Evolutionary conservation across 352 stramenopile genomes (phyloP).

Genomic region (Phytophthora europaea): DNA sequence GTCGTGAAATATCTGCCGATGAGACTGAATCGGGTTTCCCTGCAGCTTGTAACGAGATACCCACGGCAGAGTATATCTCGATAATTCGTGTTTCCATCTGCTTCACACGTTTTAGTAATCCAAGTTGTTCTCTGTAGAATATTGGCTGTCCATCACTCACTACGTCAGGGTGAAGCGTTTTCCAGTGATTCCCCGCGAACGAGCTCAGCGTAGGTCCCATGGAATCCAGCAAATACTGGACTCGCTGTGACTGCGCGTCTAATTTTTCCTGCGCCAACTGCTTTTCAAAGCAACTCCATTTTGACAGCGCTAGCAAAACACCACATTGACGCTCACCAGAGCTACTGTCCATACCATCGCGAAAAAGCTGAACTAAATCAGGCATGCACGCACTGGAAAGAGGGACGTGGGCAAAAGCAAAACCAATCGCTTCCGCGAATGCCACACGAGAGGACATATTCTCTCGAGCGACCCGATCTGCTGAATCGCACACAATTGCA

Average conservation of each 20-base stretch:
- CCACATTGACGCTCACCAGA: slow-evolving; percentile 75
- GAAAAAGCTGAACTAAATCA: slow-evolving; percentile 35
- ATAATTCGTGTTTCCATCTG: slow-evolving; percentile 69
- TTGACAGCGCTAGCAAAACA: slow-evolving; percentile 56
- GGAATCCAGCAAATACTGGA: slow-evolving; percentile 32
- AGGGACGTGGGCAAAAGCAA: slow-evolving; percentile 47
- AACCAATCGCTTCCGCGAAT: slow-evolving; percentile 71
- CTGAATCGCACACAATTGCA: slow-evolving; percentile 5
- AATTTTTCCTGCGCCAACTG: slow-evolving; percentile 10
- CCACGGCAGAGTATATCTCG: slow-evolving; percentile 53
- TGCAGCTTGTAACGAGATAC: slow-evolving; percentile 37
- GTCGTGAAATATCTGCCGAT: slow-evolving; percentile 57
- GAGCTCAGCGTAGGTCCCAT: slow-evolving; percentile 38
- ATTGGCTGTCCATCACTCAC: slow-evolving; percentile 1
- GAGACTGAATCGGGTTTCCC: slow-evolving; percentile 22
- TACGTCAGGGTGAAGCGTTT: slow-evolving; percentile 17
- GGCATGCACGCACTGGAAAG: slow-evolving; percentile 21
- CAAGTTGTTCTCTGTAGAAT: slow-evolving; percentile 67
- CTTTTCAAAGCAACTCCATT: slow-evolving; percentile 63
- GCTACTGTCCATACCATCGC: slow-evolving; percentile 40
- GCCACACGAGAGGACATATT: slow-evolving; percentile 48
- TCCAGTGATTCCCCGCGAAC: slow-evolving; percentile 65
- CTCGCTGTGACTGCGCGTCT: slow-evolving; percentile 11
- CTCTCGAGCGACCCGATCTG: slow-evolving; percentile 9
- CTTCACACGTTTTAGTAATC: slow-evolving; percentile 54